A percentile compares a stretch with the other conserved stretches of the same genome.
These are phyloP conservation scores for Prunus davidiana DNA, from an alignment of 306 rosid species.

Conservation along the genomic window DNA sequence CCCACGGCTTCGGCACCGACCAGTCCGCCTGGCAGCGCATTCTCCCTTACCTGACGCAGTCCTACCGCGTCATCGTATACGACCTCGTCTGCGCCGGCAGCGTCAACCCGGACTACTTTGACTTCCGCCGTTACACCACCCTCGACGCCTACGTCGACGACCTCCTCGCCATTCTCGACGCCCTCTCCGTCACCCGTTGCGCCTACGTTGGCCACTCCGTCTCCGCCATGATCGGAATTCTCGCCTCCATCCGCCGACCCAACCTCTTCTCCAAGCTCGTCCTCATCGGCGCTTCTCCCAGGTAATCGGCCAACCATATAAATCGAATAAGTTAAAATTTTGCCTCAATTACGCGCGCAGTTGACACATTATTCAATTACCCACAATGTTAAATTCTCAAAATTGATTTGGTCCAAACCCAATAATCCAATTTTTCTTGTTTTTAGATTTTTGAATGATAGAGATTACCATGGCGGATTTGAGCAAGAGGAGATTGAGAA, in stretches of 20 bases:
- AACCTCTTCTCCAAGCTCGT: conserved; percentile 83
- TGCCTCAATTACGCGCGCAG: neutral
- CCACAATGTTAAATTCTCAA: neutral
- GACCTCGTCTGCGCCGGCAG: conserved; percentile 99
- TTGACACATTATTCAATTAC: neutral
- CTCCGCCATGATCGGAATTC: conserved; percentile 94
- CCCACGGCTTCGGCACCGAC: conserved; percentile 97
- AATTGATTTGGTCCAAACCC: neutral
- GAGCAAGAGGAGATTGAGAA: conserved; percentile 62
- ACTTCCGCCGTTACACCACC: conserved; percentile 76
- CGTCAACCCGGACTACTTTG: conserved; percentile 91
- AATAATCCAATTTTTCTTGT: neutral
- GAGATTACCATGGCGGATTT: conserved; percentile 87
- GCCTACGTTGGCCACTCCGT: conserved; percentile 92
- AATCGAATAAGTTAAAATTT: too few relatives aligned
- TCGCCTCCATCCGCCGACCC: conserved; percentile 87
- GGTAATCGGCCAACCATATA: conserved; percentile 26
- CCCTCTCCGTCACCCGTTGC: conserved; percentile 59
- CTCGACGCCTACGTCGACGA: conserved; percentile 91
- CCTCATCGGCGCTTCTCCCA: conserved; percentile 89
- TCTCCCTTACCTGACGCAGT: conserved; percentile 61
- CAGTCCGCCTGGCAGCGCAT: conserved; percentile 93
- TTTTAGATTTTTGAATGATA: conserved; percentile 71
- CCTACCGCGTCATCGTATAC: conserved; percentile 72
- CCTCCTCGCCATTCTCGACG: conserved; percentile 66